Base-by-base conservation (phyloP, 2,329 filamentous ascomycete species). In the Apiospora malaysiana region DNA sequence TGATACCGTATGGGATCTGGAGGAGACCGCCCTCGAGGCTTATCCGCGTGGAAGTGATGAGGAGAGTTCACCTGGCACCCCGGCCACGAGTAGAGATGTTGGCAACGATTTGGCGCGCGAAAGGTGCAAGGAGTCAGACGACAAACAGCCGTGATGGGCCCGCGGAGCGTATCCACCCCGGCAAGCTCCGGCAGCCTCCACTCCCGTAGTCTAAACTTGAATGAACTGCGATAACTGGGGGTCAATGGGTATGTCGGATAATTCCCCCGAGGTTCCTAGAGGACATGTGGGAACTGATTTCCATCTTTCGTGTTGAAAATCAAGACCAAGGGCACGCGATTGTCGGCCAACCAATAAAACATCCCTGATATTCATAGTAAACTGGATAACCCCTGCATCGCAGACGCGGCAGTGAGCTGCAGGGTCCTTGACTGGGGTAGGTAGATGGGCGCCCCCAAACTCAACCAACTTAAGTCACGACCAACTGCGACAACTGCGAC, bases 1-100 rank as follows among this genome's bases (percentile, higher is more conserved):
- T 2, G 74, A 79, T 65, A 84, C 82, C 21, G 75, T 84, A 40
- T 84, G 81, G 79, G 78, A 80, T 25, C 75, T 81, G 37, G 77
- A 78, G 12, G 75, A 71, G 47, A 72, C 74, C 1, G 70, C 74
- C 12, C 74, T 78, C 37, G 74, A 77, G 65, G 73, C 74, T n/a
- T 71, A 74, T n/a, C 40, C 68, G 14, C 71, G 70, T 32, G 71
- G 71, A 16, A 73, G 74, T 18, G 65, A 67, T 12, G 65, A 43
- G n/a, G 40, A 67, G 42, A 12, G 9, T 14, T 56, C 49, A 5
- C 23, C 23, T 32, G 49, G 23, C 9, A n/a, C 4, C 1, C 12
- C 18, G 16, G 32, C 18, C 2, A 12, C 27, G 2, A 63, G 21
- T 21, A 63, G 40, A 4, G 32, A 21, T 14, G 18, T 6, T 18